Percentiles rank a stretch among this genome's conserved stretches.
phyloP scores from a whole-genome alignment of 352 stramenopile species.

The Pythium apleroticum region DNA sequence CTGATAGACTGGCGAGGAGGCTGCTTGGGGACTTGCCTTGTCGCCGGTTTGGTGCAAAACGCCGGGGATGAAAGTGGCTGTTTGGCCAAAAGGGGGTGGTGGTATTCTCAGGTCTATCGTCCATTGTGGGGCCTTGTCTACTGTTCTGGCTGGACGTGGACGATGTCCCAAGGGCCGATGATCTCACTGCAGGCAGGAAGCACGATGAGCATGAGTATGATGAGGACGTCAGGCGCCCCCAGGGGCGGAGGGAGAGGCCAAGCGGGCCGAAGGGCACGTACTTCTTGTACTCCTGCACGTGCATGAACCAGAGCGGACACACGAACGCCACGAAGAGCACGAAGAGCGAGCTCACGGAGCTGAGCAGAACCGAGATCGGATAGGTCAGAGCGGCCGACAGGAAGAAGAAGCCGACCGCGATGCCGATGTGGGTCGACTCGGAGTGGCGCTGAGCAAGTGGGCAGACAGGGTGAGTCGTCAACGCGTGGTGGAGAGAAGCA shows the following conservation, averaged over 20 bases:
- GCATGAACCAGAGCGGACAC: slow-evolving; percentile 90
- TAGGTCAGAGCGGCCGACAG: slow-evolving; percentile 76
- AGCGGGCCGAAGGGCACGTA: slow-evolving; percentile 52
- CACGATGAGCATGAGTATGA: slow-evolving; percentile 15
- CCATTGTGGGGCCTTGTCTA: background rate
- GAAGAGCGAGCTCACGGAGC: slow-evolving; percentile 57
- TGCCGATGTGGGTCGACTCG: slow-evolving; percentile 65
- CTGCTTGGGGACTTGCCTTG: background rate
- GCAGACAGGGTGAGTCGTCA: background rate
- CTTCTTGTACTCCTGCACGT: slow-evolving; percentile 91
- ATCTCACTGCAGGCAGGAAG: slow-evolving; percentile 59
- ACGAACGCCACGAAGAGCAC: slow-evolving; percentile 84
- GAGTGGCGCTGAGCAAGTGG: slow-evolving; percentile 41
- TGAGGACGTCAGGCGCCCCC: background rate
- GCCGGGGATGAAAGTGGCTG: background rate
- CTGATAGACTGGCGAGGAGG: background rate
- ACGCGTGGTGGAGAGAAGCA: background rate
- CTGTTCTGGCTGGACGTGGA: slow-evolving; percentile 45
- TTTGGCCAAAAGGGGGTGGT: background rate
- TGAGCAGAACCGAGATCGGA: slow-evolving; percentile 64
- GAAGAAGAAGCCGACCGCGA: slow-evolving; percentile 66
- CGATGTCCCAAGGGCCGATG: slow-evolving; percentile 91
- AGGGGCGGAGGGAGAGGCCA: background rate
- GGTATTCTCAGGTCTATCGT: slow-evolving; percentile 1
- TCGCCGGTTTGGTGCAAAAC: background rate